These are phyloP conservation scores for Suillus subaureus DNA, from an alignment of 768 basidiomycete species.

Conservation along the genomic window DNA sequence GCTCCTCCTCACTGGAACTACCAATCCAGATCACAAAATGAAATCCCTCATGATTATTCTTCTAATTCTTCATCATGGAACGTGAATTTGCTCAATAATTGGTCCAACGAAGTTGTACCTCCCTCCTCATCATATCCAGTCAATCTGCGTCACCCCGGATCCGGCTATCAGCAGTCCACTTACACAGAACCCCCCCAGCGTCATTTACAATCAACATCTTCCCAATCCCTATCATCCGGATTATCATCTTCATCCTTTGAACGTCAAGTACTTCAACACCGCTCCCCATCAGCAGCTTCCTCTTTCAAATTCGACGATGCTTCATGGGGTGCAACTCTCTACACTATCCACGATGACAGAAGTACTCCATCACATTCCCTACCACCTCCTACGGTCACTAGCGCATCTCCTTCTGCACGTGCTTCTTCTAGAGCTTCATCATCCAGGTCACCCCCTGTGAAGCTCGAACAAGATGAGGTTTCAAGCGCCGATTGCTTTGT, in stretches of 20 bases:
- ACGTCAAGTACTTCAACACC: constrained; percentile 18
- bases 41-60: constrained; percentile 18
- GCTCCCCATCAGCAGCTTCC: constrained; percentile 16
- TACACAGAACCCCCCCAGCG: constrained; percentile 25
- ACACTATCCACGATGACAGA: constrained; percentile 33
- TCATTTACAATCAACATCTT: constrained; percentile 16
- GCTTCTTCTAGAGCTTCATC: constrained; percentile 37
- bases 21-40: constrained; percentile 24
- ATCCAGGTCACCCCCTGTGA: constrained; percentile 30
- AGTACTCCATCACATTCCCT: constrained; percentile 37
- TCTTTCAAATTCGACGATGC: constrained; percentile 28
- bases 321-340: constrained; percentile 32
- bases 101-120: constrained; percentile 13
- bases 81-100: constrained; percentile 15
- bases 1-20: constrained; percentile 30
- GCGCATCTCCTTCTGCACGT: constrained; percentile 38
- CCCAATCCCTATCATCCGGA: constrained; percentile 20
- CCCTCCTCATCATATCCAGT: constrained; percentile 20
- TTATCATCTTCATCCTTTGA: constrained; percentile 18
- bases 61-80: constrained; percentile 25
- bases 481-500: constrained; percentile 33
- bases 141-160: constrained; percentile 28
- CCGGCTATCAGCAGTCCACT: constrained; percentile 21
- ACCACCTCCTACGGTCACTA: constrained; percentile 30
- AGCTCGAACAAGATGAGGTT: constrained; percentile 33